Base-by-base conservation (phyloP, 352 stramenopile genomes). In the Pythium biforme region DNA sequence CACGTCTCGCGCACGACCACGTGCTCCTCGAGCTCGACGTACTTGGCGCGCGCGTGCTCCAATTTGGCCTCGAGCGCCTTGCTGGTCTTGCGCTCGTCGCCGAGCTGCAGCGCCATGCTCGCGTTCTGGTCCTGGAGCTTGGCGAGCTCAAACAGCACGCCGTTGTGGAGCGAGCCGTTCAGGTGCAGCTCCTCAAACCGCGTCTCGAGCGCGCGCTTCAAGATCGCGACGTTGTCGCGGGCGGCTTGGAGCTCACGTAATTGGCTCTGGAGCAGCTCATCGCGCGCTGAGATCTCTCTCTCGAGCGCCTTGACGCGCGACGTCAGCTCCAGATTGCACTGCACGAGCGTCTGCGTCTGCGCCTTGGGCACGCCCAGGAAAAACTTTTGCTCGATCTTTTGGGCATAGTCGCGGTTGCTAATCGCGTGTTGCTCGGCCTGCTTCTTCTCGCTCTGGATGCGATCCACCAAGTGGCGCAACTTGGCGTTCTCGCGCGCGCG, bases 381-480 rank as follows among this genome's bases (percentile, higher is more conserved):
- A 46, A 93, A 88, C 43, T 81, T 81, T 62, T 90, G 80, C 65
- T 95, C 86, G 48, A 93, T 92, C 51, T 89, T 89, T 68, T 92
- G 89, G 26, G 82, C 86, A 51, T 94, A 95, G 65, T 92, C 83
- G 29, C 86, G 77, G 34, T 92, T 93, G 39, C 60, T 70, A 50
- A 92, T 91, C n/a, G 86, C 86, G 47, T 95, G 86, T 10, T 81
- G 68, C 70, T 95, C 82, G n/a, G 91, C 31, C 27, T 86, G 72
- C 52, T 88, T 89, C 55, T 88, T 88, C 31, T 95, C 82, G 19
- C 64, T 69, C 39, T 90, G 82, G 39, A 95, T 80, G 2, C 81
- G 79, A 48, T 94, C 80, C 39, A 94, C 68, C 53, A 92, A 34
- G 43, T 84, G 68, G 20, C 83, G 81, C 39, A 94, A 60, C 54